Evolutionary conservation across 108 stramenopile species (phyloP).

Genomic region (Nitzschia sp.): DNA sequence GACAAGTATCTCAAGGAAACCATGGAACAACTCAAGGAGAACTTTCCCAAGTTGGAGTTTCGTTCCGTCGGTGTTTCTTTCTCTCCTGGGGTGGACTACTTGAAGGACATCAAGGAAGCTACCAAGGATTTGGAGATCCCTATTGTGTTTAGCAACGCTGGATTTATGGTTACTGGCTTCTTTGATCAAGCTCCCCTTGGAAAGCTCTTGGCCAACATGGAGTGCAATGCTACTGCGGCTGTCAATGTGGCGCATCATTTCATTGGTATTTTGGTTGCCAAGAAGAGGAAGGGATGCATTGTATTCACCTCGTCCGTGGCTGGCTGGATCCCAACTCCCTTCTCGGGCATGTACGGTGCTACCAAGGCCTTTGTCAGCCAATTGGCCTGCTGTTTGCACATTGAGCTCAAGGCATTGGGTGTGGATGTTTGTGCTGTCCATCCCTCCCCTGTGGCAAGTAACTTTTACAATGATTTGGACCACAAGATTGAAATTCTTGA

Average conservation of each 20-base stretch:
- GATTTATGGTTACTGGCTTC: conserved; percentile 98
- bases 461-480: conserved; percentile 94
- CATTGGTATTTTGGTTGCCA: conserved; percentile 62
- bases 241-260: conserved; percentile 96
- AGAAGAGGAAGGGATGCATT: conserved; percentile 85
- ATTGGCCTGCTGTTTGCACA: conserved; percentile 85
- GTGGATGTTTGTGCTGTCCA: conserved; percentile 98
- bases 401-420: conserved; percentile 83
- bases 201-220: conserved; percentile 90
- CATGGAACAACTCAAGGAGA: conserved; percentile 65
- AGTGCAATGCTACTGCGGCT: conserved; percentile 96
- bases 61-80: conserved; percentile 86
- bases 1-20: conserved; percentile 88
- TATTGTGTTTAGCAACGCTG: conserved; percentile 97
- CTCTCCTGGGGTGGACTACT: conserved; percentile 86
- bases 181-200: conserved; percentile 90
- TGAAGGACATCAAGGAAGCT: conserved; percentile 73
- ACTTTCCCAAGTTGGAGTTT: conserved; percentile 86
- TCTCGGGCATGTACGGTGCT: conserved; percentile 96
- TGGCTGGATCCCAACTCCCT: conserved; percentile 97
- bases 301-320: conserved; percentile 96
- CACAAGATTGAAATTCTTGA: conserved; percentile 92
- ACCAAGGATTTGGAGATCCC: conserved; percentile 89
- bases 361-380: conserved; percentile 98
- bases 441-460: conserved; percentile 94